Evolutionary conservation across 2,329 filamentous ascomycete genomes (phyloP), one percentile per base, ranked within the genome.

Genomic region (Penicillium thymicola): DNA sequence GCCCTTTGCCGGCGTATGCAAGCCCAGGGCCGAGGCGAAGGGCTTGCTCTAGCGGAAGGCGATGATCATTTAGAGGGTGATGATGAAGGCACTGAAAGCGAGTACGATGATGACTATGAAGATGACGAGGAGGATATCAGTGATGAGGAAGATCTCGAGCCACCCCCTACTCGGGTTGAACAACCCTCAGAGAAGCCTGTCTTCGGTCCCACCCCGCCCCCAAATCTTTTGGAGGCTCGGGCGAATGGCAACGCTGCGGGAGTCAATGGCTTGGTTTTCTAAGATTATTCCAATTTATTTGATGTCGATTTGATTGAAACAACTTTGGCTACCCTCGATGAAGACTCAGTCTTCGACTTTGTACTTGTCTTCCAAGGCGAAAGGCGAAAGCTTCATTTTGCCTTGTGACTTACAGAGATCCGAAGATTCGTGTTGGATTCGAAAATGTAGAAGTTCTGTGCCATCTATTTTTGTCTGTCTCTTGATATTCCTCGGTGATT

Each of bases 1-100:
- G 92, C 90, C 71, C 89, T 97, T 67, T 96, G 96, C 76, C 89
- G 94, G 60, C 90, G 92, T 67, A 96, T 97, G 91, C 93, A 97
- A 75, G 89, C 90, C 63, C 92, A 97, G 70, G 92, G 93, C 16
- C 87, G 93, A 58, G 91, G 91, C 54, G 83, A 89, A 57, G 86
- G 85, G 56, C 80, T 84, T 76, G 82, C 79, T 57, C 79, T 84
- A 76, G 82, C 79, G 54, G 82, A 79, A 61, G 84, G 57, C 7
- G 64, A 64, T 8, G 63, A 61, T 54, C 64, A 83, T 62, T 79
- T 84, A 62, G 86, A 85, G 72, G 74, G 75, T 32, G 73, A 82
- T 62, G 70, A 72, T 25, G 70, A 72, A 50, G 70, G 70, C 36
- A 72, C 70, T 16, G 70, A 72, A 56, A 72, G 70, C 59, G 70